Evolutionary conservation across 2,329 filamentous ascomycete genomes (phyloP), one percentile per base, ranked within the genome.

Genomic region (Neurospora sp.): DNA sequence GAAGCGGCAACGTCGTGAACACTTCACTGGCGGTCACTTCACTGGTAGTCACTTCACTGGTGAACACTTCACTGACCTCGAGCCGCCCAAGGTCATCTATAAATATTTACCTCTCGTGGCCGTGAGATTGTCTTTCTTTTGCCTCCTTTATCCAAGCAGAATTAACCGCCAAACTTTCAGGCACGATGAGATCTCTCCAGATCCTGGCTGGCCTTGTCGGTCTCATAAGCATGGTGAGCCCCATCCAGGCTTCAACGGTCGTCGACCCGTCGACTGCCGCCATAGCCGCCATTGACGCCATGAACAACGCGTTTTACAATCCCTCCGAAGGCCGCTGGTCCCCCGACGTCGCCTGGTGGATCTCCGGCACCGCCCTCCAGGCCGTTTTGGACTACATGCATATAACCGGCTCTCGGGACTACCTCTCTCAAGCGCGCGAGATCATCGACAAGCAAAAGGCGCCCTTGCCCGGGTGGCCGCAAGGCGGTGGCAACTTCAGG

Each of bases 401-500:
- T 68, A 70, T 72, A 58, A 78, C 78, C 1, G 76, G 75, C 17
- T 75, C 76, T 10, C 66, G 62, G 3, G 73, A 77, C 3, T 80
- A 81, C 72, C 67, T 81, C 7, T 52, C 73, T 0, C 73, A 77
- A 43, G 78, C 77, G 6, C 66, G 74, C 10, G 68, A 76, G 38
- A 80, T 79, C 17, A 71, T 82, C 67, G 67, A 78, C 1, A 73
- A 71, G n/a, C 80, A 82, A 69, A 74, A 76, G 10, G 76, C 71
- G 6, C 78, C 79, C 2, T 70, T 81, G 4, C 62, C 71, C 0
- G 79, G 78, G 77, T 81, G 79, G 78, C 78, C 80, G 0, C 73
- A 79, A 46, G 80, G 79, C 17, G 76, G 73, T 15, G 81, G 80
- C 23, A 73, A 78, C 46, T 82, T 82, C 73, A 79, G 80, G 46